Evolutionary conservation across 108 stramenopile species (phyloP).

Genomic region (Nitzschia palea): DNA sequence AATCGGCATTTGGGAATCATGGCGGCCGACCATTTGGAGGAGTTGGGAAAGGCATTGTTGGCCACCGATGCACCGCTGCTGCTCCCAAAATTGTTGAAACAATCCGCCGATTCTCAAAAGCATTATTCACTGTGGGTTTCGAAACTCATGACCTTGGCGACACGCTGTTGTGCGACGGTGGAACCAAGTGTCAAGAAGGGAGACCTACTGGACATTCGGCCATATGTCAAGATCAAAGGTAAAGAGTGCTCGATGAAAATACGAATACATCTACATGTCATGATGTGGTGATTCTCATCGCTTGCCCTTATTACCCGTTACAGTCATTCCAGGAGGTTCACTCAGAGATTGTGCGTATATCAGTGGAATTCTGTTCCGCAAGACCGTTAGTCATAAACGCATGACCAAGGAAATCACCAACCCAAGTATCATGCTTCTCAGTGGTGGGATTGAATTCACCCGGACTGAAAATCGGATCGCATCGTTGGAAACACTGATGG

Average conservation of each 20-base stretch:
- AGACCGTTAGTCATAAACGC: conserved; percentile 87
- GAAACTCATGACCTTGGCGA: conserved; percentile 76
- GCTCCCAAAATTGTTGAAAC: conserved; percentile 41
- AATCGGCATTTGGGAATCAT: conserved; percentile 53
- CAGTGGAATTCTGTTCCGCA: conserved; percentile 89
- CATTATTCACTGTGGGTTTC: conserved; percentile 61
- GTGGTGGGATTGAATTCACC: conserved; percentile 93
- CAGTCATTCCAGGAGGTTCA: conserved; percentile 83
- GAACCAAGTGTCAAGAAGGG: conserved; percentile 88
- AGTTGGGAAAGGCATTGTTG: conserved; percentile 61
- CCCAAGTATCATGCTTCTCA: conserved; percentile 90
- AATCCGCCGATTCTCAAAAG: conserved; percentile 24
- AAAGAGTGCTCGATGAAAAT: not conserved
- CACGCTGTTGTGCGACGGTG: conserved; percentile 82
- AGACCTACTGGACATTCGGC: conserved; percentile 84
- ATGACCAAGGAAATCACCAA: conserved; percentile 76
- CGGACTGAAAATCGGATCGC: conserved; percentile 85
- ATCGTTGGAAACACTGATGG: conserved; percentile 88
- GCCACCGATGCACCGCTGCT: conserved; percentile 69
- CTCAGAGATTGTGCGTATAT: conserved; percentile 82
- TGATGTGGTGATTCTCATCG: too few relatives aligned
- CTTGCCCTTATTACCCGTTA: not conserved
- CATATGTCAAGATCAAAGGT: conserved; percentile 64
- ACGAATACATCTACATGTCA: not conserved
- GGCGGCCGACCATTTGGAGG: conserved; percentile 74